Conservation (phyloP, 371 early-diverging fungal species). For the Choanephora cucurbitarum region DNA sequence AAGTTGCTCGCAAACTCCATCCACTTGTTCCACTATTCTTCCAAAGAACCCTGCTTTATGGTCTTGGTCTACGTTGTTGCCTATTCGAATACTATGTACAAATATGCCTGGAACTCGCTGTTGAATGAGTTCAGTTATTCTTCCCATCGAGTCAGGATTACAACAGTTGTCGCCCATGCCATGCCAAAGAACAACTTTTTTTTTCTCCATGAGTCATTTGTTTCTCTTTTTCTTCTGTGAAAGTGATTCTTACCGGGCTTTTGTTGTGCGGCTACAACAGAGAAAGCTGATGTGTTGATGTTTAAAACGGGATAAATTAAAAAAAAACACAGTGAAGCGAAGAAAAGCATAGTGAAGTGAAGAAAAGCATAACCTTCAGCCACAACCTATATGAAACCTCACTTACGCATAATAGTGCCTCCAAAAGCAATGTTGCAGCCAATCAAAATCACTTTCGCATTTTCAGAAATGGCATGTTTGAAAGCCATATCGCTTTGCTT, state of each 20-base stretch:
- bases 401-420: no score
- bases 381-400: no score
- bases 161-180: constrained; percentile 93
- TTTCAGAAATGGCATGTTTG: constrained; percentile 2
- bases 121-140: constrained; percentile 54
- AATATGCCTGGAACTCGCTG: constrained; percentile 64
- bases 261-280: background rate
- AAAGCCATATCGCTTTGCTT: background rate
- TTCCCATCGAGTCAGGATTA: constrained; percentile 69
- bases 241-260: constrained; percentile 10
- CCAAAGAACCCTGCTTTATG: constrained; percentile 85
- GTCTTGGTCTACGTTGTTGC: constrained; percentile 63
- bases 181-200: constrained; percentile 76
- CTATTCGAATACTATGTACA: constrained; percentile 79
- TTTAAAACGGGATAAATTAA: constrained; percentile 4
- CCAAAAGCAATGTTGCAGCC: background rate
- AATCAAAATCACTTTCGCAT: constrained; percentile 7
- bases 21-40: constrained; percentile 70
- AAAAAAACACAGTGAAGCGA: background rate
- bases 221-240: background rate
- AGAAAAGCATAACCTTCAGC: no score
- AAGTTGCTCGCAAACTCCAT: constrained; percentile 61
- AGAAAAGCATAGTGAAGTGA: no score
- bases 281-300: background rate
- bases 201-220: background rate